Evolutionary conservation across 495 filamentous ascomycete genomes (phyloP).

Genomic region (Letharia columbiana): DNA sequence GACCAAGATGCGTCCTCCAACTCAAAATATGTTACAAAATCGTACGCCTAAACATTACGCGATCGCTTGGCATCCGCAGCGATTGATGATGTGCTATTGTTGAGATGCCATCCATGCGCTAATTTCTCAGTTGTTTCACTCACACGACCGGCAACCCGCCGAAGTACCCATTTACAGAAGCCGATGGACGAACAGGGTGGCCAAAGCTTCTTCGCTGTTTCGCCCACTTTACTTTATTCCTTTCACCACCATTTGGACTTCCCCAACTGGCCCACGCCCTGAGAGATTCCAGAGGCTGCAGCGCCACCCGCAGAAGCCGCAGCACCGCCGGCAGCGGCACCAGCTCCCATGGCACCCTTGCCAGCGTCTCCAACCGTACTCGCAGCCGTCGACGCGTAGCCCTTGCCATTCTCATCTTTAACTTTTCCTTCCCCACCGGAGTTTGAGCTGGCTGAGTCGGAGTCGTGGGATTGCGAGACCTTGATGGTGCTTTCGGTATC

Average conservation of each 20-base stretch:
- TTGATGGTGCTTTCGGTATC: slow-evolving; percentile 7
- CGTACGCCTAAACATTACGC: no score
- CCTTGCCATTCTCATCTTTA: background rate
- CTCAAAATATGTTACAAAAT: no score
- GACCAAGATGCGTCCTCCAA: no score
- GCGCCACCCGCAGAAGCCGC: background rate
- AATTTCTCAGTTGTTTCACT: no score
- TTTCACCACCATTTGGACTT: slow-evolving; percentile 5
- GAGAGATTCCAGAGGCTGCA: slow-evolving; percentile 1
- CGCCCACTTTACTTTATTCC: background rate
- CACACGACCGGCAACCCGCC: no score
- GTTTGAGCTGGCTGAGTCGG: slow-evolving; percentile 1
- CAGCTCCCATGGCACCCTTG: slow-evolving; percentile 2
- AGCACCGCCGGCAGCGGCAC: slow-evolving; percentile 1
- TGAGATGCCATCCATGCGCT: no score
- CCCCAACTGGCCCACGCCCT: slow-evolving; percentile 3
- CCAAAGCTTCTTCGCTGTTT: no score
- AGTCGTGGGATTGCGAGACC: slow-evolving; percentile 5
- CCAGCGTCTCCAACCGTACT: slow-evolving; percentile 1
- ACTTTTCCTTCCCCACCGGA: background rate
- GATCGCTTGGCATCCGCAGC: no score
- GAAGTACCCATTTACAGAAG: no score
- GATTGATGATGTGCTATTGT: no score
- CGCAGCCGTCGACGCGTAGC: background rate
- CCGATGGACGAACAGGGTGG: background rate